phyloP scores from a whole-genome alignment of 176 grass and related monocot genomes.

The Oryza brachyantha region DNA sequence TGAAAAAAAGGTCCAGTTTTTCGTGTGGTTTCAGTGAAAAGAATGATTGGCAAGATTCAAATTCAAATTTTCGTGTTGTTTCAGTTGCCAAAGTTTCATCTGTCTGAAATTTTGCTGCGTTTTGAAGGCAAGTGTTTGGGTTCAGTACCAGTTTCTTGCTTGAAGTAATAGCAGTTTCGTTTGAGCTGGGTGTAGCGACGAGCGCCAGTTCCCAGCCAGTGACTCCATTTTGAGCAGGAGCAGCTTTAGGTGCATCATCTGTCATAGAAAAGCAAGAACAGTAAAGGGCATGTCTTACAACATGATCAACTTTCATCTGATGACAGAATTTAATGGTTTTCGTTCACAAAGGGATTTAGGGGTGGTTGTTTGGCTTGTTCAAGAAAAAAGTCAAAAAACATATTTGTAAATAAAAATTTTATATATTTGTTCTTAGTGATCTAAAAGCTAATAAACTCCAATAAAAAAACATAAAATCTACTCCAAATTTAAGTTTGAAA shows the following conservation, averaged over 20 bases:
- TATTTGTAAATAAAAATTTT: too few species aligned
- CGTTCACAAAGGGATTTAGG: too few species aligned
- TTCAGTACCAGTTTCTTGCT: conserved; percentile 82
- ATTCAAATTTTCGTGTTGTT: too few species aligned
- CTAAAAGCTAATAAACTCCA: too few species aligned
- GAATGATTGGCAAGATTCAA: too few species aligned
- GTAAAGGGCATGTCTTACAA: background rate
- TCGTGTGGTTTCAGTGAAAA: too few species aligned
- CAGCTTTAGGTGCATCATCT: conserved; percentile 61
- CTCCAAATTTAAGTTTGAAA: too few species aligned
- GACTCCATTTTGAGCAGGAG: conserved; percentile 68
- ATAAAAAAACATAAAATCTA: too few species aligned
- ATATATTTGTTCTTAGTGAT: too few species aligned
- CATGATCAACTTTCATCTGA: background rate
- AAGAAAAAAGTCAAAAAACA: too few species aligned
- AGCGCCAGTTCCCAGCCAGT: conserved; percentile 98
- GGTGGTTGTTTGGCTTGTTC: too few species aligned
- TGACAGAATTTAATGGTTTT: background rate
- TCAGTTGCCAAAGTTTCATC: too few species aligned
- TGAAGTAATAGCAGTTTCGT: conserved; percentile 62
- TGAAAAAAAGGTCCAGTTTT: conserved; percentile 3
- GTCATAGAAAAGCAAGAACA: conserved; percentile 20
- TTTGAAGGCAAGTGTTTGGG: background rate
- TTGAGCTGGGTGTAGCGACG: conserved; percentile 78
- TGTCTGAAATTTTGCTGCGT: background rate